Base-by-base conservation (phyloP, 140 eudicot species). In the Ambrosia hybrid region DNA sequence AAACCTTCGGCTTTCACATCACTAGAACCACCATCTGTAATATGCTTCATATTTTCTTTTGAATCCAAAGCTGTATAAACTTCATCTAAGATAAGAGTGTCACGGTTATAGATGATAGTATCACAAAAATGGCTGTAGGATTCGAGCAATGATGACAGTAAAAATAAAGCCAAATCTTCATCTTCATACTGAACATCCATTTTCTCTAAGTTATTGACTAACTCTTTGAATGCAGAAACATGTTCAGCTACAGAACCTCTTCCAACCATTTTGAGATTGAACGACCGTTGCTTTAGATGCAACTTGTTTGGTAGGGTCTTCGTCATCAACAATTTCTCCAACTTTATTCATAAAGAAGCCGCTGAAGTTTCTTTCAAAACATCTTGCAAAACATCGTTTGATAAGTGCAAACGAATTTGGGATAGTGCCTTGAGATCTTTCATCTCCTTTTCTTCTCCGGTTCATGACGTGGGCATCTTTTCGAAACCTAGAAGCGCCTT, bases 311-410 rank as follows among this genome's bases (percentile, higher is more conserved):
- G 67, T 61, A 61, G 5, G 17, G 48, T 61, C 48, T 61, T 61
- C 3, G 67, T 61, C 67, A 61, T 61, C 67, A 61, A 36, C 4
- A 61, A 61, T 61, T 61, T 61, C 67, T 61, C 67, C 67, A 61
- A 36, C 11, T 61, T 61, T 11, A 61, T 8, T 48, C 67, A 61
- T 61, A 61, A 13, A 36, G 67, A 13, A 4, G 67, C 46, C 2
- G 16, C 51, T 36, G 51, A 37, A 63, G 68, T 37, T 63, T 63
- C 68, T 6, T 63, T 63, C 12, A 63, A 37, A 51, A 51, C 57
- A 51, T 51, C 57, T 51, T 51, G 57, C 57, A 51, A 13, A 36
- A 63, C 41, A 13, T 63, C 68, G 26, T 63, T 63, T 34, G 68
- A 63, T 8, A 63, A 63, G 30, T 63, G 68, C 51, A 63, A 63